These are phyloP conservation scores for Endogone sp. DNA, from an alignment of 192 early-diverging fungal species.

Conservation along the genomic window DNA sequence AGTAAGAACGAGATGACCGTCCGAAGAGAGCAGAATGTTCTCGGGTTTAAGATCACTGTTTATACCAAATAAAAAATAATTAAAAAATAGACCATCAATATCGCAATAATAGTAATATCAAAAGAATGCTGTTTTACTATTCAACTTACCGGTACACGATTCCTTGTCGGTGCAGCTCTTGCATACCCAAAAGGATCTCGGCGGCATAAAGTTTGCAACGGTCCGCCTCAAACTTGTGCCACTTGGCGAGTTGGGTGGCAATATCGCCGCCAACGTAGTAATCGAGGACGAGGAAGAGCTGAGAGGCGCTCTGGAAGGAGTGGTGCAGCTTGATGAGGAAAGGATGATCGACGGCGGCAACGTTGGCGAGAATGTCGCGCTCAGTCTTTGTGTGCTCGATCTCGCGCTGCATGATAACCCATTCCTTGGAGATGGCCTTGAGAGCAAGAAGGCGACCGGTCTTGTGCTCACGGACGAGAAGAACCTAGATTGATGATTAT, in stretches of 20 bases:
- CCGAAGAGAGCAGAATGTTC: slow-evolving; percentile 64
- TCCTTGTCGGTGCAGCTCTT: slow-evolving; percentile 81
- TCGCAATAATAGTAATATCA: background rate
- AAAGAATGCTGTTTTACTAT: too few relatives aligned
- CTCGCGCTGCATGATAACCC: slow-evolving; percentile 72
- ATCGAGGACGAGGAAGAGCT: slow-evolving; percentile 87
- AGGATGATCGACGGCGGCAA: slow-evolving; percentile 78
- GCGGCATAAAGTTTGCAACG: slow-evolving; percentile 79
- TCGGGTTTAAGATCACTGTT: slow-evolving; percentile 75
- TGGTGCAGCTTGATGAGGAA: slow-evolving; percentile 87
- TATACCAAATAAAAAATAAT: too few relatives aligned
- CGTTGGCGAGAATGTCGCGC: slow-evolving; percentile 67
- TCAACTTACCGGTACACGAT: slow-evolving; percentile 76
- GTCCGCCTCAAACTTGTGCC: slow-evolving; percentile 58
- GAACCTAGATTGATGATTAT: slow-evolving; percentile 31
- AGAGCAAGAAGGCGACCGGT: slow-evolving; percentile 45
- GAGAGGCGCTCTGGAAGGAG: slow-evolving; percentile 83
- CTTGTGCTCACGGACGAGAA: slow-evolving; percentile 39
- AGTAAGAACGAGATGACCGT: slow-evolving; percentile 87
- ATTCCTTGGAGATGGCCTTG: slow-evolving; percentile 52
- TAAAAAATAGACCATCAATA: slow-evolving; percentile 13
- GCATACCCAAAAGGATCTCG: slow-evolving; percentile 83
- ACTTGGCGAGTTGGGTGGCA: slow-evolving; percentile 74
- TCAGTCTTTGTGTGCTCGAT: slow-evolving; percentile 82
- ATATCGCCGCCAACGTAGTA: slow-evolving; percentile 93